Base-by-base conservation (phyloP, 1,284 basidiomycete species). In the Pseudozyma sp. region DNA sequence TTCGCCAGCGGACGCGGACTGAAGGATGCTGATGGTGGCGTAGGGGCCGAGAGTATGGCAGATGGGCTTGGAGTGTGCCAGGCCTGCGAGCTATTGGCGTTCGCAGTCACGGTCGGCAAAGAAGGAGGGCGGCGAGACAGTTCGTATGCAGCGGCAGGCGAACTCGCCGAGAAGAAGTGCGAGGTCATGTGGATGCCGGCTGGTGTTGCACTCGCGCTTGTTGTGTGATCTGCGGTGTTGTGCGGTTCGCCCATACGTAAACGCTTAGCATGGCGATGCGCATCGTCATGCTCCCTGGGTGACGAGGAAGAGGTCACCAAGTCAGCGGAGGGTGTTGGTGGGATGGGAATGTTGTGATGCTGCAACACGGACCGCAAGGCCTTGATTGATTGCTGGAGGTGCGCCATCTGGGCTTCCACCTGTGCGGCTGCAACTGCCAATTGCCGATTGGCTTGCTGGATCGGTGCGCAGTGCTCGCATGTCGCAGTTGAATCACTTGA, bases 11-110 rank as follows among this genome's bases (percentile, higher is more conserved):
- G 5, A 13, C 45, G 21, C 14, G 10, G 54, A 53, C 61, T 65
- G 51, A 42, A 70, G 5, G 40, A 48, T 1, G 58, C 49, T 3
- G 53, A 44, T 1, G 68, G 58, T 2, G 68, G 58, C 5, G 68
- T 60, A 1, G 61, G 62, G 1, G 62, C 62, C 2, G 43, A 36
- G 1, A 65, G 14, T 5, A 63, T 47, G 0, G 43, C 45, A 0
- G 57, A 60, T 5, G 58, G 62, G 19, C 54, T 61, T 1, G 68
- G 68, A 2, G 68, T 58, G 16, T 65, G 61, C 61, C 68, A 70
- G 10, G 47, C 42, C 6, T 13, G 34, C 11, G 11, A 12, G 10
- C 35, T 52, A 16, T 19, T 18, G 2, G 31, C 14, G 16, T 38
- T 5, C 12, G 56, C 18, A 13, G 43, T 10, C 10, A 18, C 14